These are phyloP conservation scores for Heterobasidion occidentale DNA, from an alignment of 1,284 basidiomycete species.

Conservation along the genomic window DNA sequence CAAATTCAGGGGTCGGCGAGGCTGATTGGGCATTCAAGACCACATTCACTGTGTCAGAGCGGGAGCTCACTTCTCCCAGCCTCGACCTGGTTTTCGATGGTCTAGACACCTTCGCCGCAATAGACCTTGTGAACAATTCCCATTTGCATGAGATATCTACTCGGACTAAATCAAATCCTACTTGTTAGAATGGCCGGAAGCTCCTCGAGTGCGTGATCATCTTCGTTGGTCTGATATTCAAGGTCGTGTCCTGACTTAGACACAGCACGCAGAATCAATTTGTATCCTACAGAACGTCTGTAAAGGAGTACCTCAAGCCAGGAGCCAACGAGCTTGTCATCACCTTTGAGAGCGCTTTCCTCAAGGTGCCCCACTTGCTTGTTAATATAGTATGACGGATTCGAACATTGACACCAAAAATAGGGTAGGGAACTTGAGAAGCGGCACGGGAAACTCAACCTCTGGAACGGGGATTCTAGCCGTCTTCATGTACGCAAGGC, in stretches of 20 bases:
- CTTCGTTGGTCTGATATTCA: background rate
- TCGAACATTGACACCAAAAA: background rate
- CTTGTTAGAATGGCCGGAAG: slow-evolving; percentile 54
- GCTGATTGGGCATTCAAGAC: slow-evolving; percentile 80
- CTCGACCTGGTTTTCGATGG: slow-evolving; percentile 82
- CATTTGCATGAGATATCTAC: background rate
- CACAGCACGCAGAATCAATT: slow-evolving; percentile 73
- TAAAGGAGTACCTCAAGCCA: slow-evolving; percentile 42
- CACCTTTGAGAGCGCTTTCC: slow-evolving; percentile 69
- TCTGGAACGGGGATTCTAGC: slow-evolving; percentile 87
- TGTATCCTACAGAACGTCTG: slow-evolving; percentile 53
- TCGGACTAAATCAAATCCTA: background rate
- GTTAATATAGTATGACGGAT: background rate
- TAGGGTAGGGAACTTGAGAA: slow-evolving; percentile 64
- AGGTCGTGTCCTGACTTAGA: background rate
- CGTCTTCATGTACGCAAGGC: slow-evolving; percentile 85
- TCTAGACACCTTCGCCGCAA: slow-evolving; percentile 76
- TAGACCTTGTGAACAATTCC: slow-evolving; percentile 48
- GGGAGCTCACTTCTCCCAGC: slow-evolving; percentile 38
- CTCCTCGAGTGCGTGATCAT: slow-evolving; percentile 47
- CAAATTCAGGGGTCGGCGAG: slow-evolving; percentile 73
- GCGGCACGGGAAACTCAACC: slow-evolving; percentile 44
- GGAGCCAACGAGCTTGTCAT: slow-evolving; percentile 66
- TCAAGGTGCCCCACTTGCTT: slow-evolving; percentile 37
- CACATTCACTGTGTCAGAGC: slow-evolving; percentile 43